Evolutionary conservation across 805 yeast genomes (phyloP).

Genomic region (Ogataea nonfermentans): DNA sequence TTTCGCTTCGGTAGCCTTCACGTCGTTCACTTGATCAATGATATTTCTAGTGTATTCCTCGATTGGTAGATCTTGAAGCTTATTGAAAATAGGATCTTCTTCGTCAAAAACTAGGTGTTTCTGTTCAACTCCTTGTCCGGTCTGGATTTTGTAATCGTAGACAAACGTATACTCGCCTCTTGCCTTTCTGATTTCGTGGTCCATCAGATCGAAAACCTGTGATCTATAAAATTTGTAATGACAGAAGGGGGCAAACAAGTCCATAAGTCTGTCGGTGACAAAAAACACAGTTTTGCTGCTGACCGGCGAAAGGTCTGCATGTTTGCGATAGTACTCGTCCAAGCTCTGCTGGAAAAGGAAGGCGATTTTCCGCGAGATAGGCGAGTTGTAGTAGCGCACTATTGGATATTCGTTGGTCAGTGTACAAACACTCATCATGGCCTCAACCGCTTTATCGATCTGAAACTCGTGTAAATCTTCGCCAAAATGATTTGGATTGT

Average conservation of each 20-base stretch:
- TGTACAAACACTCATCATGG: slow-evolving; percentile 71
- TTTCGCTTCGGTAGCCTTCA: slow-evolving; percentile 26
- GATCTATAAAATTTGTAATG: slow-evolving; percentile 94
- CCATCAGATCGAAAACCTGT: slow-evolving; percentile 73
- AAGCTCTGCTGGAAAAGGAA: slow-evolving; percentile 63
- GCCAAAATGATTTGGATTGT: slow-evolving; percentile 66
- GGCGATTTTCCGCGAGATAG: slow-evolving; percentile 58
- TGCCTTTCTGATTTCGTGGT: slow-evolving; percentile 24
- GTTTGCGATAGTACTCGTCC: slow-evolving; percentile 70
- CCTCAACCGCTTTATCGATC: slow-evolving; percentile 55
- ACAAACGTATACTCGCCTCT: slow-evolving; percentile 28
- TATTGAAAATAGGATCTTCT: slow-evolving; percentile 26
- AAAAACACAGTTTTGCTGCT: slow-evolving; percentile 55
- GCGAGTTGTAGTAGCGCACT: slow-evolving; percentile 67
- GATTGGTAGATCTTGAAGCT: slow-evolving; percentile 27
- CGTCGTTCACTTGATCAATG: slow-evolving; percentile 21
- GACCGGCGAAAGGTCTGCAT: slow-evolving; percentile 63
- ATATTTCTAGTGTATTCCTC: slow-evolving; percentile 29
- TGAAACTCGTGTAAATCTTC: slow-evolving; percentile 57
- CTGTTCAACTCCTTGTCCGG: slow-evolving; percentile 28
- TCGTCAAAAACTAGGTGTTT: slow-evolving; percentile 27
- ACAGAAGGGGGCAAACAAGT: slow-evolving; percentile 75
- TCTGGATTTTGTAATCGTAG: slow-evolving; percentile 28
- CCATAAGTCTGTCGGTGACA: slow-evolving; percentile 81
- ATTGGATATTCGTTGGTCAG: slow-evolving; percentile 86